Base-by-base conservation (phyloP, 306 rosid species). In the Begonia loranthoides region DNA sequence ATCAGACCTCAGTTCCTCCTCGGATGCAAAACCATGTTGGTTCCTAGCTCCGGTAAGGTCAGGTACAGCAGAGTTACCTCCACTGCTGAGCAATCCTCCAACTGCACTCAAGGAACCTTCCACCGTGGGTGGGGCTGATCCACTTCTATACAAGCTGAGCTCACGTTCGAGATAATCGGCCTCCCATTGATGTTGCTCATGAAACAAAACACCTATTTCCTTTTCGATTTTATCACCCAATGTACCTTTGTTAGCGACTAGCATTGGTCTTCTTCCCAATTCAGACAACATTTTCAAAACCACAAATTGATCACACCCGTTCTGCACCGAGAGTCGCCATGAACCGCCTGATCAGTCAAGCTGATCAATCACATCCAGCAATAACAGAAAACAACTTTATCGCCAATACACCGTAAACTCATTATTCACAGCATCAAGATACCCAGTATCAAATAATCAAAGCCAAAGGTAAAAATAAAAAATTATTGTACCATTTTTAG, bases 1-100 rank as follows among this genome's bases (percentile, higher is more conserved):
- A 80, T 87, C 94, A 64, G 96, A 83, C 94, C 94, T 78, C 41
- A 87, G 79, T 62, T 77, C 87, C 73, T 87, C 96, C 59, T 87
- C 96, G 16, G 96, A 83, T 0, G 46, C 64, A 63, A 82, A 75
- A 13, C 79, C 93, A 71, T 79, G 76, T 56, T 66, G 82, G 57
- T 82, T 64, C 36, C 68, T 79, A 52, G 73, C 51, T 60, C 68
- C 74, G 10, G 79, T 2, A 46, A 86, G 57, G 51, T 82, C 95
- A 0, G 73, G 33, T 41, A 79, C 62, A 46, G 70, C 17, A 4
- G 66, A 55, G 39, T 33, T 55, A 59, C 54, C 43, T 16, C 58
- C 66, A n/a, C 2, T 68, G 65, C n/a, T n/a, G n/a, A n/a, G n/a
- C n/a, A n/a, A n/a, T n/a, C n/a, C n/a, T n/a, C n/a, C n/a, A n/a